A percentile compares a stretch with the other conserved stretches of the same genome.
These are phyloP conservation scores for Raffaelea albimanens DNA, from an alignment of 2,329 filamentous ascomycete species.

Conservation along the genomic window DNA sequence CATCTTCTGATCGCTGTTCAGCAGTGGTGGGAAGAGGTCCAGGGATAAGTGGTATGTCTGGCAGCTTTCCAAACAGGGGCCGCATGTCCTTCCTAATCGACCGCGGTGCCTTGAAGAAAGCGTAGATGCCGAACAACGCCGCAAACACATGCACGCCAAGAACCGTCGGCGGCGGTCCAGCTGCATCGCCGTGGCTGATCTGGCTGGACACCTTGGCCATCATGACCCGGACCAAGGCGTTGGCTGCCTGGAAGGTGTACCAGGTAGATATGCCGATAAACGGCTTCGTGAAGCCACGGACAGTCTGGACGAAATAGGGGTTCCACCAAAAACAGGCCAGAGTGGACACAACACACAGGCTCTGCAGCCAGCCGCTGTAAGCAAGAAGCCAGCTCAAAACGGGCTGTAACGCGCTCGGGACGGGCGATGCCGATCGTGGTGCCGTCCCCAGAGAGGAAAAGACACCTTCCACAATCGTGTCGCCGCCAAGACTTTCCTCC, in stretches of 20 bases:
- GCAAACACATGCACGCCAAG: slow-evolving; percentile 46
- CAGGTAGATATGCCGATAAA: slow-evolving; percentile 53
- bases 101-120: slow-evolving; percentile 34
- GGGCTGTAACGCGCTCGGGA: not conserved
- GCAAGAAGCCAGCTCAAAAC: slow-evolving; percentile 22
- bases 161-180: slow-evolving; percentile 27
- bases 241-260: slow-evolving; percentile 55
- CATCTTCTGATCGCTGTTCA: slow-evolving; percentile 19
- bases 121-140: slow-evolving; percentile 40
- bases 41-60: slow-evolving; percentile 13
- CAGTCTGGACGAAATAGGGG: slow-evolving; percentile 50
- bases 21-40: slow-evolving; percentile 4
- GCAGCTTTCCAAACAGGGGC: slow-evolving; percentile 36
- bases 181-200: slow-evolving; percentile 3
- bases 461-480: slow-evolving; percentile 20
- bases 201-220: slow-evolving; percentile 34
- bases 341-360: slow-evolving; percentile 9
- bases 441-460: no score
- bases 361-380: slow-evolving; percentile 14
- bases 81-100: slow-evolving; percentile 48
- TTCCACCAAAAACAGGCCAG: slow-evolving; percentile 55
- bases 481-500: slow-evolving; percentile 2
- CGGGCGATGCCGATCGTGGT: no score
- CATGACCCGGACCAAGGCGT: slow-evolving; percentile 44
- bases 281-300: slow-evolving; percentile 49